These are phyloP conservation scores for Trichoderma lentiforme DNA, from an alignment of 2,329 filamentous ascomycete genomes.

Conservation along the genomic window DNA sequence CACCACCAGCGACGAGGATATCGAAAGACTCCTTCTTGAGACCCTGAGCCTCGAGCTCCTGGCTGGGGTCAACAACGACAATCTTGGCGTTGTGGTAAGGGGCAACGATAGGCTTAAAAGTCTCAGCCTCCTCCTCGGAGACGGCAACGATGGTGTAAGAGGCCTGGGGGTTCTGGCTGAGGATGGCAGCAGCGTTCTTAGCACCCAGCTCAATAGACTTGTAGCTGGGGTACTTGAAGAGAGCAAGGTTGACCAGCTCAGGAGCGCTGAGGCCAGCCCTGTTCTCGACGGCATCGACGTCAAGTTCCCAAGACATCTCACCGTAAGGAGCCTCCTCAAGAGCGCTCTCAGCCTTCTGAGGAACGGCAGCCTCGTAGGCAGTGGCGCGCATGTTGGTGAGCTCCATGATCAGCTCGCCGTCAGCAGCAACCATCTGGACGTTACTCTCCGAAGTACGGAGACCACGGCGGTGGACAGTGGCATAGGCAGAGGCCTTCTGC, in stretches of 20 bases:
- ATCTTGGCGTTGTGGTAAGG: conserved; percentile 13
- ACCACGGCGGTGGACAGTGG: conserved; percentile 24
- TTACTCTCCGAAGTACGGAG: conserved; percentile 24
- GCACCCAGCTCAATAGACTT: conserved; percentile 24
- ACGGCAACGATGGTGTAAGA: background rate
- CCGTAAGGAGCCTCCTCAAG: conserved; percentile 16
- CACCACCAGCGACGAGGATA: background rate
- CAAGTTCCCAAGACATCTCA: conserved; percentile 24
- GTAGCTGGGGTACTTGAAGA: conserved; percentile 28
- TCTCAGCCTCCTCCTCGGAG: conserved; percentile 10
- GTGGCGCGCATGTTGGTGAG: conserved; percentile 27
- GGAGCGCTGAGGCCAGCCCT: conserved; percentile 3
- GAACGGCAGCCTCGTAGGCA: conserved; percentile 31
- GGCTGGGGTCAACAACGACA: background rate
- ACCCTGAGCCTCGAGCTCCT: conserved; percentile 5
- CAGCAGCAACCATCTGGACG: conserved; percentile 24
- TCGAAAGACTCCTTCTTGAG: conserved; percentile 4
- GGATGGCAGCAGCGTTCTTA: conserved; percentile 9
- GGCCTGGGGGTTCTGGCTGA: conserved; percentile 6
- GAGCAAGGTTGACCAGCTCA: conserved; percentile 22
- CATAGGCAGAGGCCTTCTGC: conserved; percentile 18
- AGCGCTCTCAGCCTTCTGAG: conserved; percentile 22
- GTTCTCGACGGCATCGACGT: conserved; percentile 24
- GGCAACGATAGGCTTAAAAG: background rate
- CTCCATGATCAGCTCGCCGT: conserved; percentile 27